Evolutionary conservation across 495 filamentous ascomycete genomes (phyloP), one percentile per base, ranked within the genome.

Genomic region (Lentithecium fluviatile): DNA sequence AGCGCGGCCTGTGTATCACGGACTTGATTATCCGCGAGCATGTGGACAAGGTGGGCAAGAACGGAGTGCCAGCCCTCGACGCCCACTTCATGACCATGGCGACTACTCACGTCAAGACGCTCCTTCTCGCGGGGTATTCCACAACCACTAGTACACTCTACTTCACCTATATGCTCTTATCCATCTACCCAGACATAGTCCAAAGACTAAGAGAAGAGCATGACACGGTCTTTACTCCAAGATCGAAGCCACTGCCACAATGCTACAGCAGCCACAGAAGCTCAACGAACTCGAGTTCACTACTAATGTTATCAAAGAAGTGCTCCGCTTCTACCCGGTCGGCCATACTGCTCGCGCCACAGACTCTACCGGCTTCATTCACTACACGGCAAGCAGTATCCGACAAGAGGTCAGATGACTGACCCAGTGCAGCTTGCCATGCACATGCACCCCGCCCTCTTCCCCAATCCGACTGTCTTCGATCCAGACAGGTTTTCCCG

Each of bases 141-240:
- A 68, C 66, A 6, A 68, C 62, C 3, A 56, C 62, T 6, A 47
- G 53, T 20, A 68, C 66, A n/a, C 17, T 68, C 26, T 61, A 56
- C 46, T 63, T 65, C 54, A 43, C 32, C 1, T 67, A 53, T 43
- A 62, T 67, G 64, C 48, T 67, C 6, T 48, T 67, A 24, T 52
- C 51, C 15, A 17, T 32, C 6, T 29, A 62, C 20, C 57, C 57
- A 21, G 63, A 57, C 7, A 24, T 60, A 12, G 20, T 66, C 17
- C 7, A 45, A 36, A 55, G 37, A 8, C 19, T 62, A 7, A 51
- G 63, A 36, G 51, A 51, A 45, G 63, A 66, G 48, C 63, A 66
- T 36, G 34, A 52, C 45, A 29, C 17, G 19, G 58, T 66, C 4
- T 66, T 61, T 40, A 20, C 23, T 23, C 52, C 63, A 36, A 25